Base-by-base conservation (phyloP, 164 flowering plant species). In the Kalanchoe fedtschenkoi region DNA sequence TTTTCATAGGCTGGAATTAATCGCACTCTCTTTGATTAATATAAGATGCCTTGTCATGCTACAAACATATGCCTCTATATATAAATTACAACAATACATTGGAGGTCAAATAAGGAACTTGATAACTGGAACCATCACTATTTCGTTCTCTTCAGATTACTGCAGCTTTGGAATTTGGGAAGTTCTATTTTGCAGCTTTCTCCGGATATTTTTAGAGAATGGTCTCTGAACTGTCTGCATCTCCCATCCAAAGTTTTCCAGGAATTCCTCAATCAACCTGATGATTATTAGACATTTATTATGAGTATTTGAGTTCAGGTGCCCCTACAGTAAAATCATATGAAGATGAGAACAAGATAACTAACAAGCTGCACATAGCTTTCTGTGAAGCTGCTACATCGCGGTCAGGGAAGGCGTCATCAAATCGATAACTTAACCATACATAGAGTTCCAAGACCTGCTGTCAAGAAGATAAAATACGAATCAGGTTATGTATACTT, bases 401-500 rank as follows among this genome's bases (percentile, higher is more conserved):
- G 9, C 78, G 83, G 71, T 93, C 96, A 17, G 96, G 99, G 68
- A 90, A 93, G 26, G 89, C 76, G 11, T 87, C 97, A 69, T 88
- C 93, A 66, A 90, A 32, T 30, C 91, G 91, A 70, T 74, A 93
- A 81, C 99, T 84, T 77, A 93, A 75, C 99, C 99, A 93, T 32
- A 88, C 91, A 69, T 93, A 90, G 41, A 90, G 89, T 68, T 90
- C 99, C 78, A 93, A 74, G 16, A 93, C 99, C 99, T 93, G 59
- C 69, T 65, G 35, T 60, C 47, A 38, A 16, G 39, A 62, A 44
- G 19, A 44, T 24, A 44, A 2, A 5, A 44, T 17, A 44, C 19
- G 51, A 1, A 44, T 44, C 51, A 44, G 51, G 24, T 44, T 17
- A 44, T 17, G 54, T 29, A 47, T 14, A 47, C 29, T 47, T 19